A percentile compares a stretch with the other conserved stretches of the same genome.
These are phyloP conservation scores for Mucor plumbeus DNA, from an alignment of 371 early-diverging fungal genomes.

Conservation along the genomic window DNA sequence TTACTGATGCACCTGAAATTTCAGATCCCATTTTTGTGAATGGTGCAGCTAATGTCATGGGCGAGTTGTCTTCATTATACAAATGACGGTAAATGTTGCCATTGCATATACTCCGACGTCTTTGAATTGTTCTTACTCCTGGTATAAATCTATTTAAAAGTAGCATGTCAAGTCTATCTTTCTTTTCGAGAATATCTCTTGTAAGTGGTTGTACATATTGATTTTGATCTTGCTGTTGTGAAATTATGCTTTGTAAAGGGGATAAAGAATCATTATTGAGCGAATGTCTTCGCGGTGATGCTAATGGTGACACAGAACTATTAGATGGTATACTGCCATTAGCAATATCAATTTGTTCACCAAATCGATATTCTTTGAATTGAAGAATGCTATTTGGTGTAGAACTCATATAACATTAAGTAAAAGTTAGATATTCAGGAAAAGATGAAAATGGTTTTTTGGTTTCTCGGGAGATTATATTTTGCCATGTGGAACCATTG, in stretches of 20 bases:
- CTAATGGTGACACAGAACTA: not conserved
- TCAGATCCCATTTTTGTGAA: not conserved
- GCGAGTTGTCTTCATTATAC: constrained; percentile 24
- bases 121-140: not conserved
- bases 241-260: not conserved
- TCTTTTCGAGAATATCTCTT: constrained; percentile 16
- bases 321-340: no score
- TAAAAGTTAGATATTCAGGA: not conserved
- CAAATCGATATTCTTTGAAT: constrained; percentile 12
- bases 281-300: not conserved
- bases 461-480: constrained; percentile 8
- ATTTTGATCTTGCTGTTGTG: not conserved
- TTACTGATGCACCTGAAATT: constrained; percentile 5
- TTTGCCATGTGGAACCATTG: constrained; percentile 4
- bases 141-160: not conserved
- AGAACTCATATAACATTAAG: not conserved
- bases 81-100: constrained; percentile 13
- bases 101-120: constrained; percentile 17
- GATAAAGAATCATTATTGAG: not conserved
- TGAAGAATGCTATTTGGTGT: not conserved
- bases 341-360: not conserved
- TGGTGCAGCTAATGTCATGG: not conserved
- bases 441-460: not conserved
- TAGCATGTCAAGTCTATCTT: constrained; percentile 16
- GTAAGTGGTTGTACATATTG: constrained; percentile 18